phyloP scores from a whole-genome alignment of 1,139 yeast species.

The Suhomyces bribrorum region DNA sequence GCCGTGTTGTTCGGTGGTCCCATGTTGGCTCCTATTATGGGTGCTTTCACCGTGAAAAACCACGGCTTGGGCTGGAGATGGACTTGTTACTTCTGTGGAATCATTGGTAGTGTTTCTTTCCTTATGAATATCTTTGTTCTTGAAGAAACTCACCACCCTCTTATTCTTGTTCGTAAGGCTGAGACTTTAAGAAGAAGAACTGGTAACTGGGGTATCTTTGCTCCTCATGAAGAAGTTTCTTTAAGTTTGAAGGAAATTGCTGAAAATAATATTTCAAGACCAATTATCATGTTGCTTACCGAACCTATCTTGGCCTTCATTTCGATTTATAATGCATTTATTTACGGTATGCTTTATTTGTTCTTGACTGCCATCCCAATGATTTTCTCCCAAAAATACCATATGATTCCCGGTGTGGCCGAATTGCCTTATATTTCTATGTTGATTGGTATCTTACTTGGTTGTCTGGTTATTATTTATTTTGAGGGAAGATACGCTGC shows the following conservation, averaged over 20 bases:
- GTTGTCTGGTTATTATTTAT: slow-evolving; percentile 46
- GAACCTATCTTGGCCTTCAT: slow-evolving; percentile 75
- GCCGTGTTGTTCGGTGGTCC: slow-evolving; percentile 77
- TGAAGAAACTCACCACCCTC: slow-evolving; percentile 53
- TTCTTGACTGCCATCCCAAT: slow-evolving; percentile 80
- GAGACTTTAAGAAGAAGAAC: slow-evolving; percentile 56
- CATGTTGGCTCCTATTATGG: slow-evolving; percentile 66
- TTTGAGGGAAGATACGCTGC: slow-evolving; percentile 31
- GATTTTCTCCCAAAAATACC: slow-evolving; percentile 64
- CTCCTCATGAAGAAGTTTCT: slow-evolving; percentile 75
- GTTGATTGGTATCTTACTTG: slow-evolving; percentile 60
- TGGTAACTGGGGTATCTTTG: slow-evolving; percentile 77
- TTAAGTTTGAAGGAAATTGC: slow-evolving; percentile 63
- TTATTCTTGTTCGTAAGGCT: slow-evolving; percentile 62
- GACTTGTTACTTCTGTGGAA: slow-evolving; percentile 56
- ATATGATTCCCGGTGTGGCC: slow-evolving; percentile 53
- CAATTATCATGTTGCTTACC: slow-evolving; percentile 61
- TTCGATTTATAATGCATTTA: slow-evolving; percentile 76
- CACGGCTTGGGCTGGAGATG: slow-evolving; percentile 55
- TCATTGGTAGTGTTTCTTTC: slow-evolving; percentile 42
- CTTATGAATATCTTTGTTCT: slow-evolving; percentile 31
- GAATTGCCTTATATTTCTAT: slow-evolving; percentile 65
- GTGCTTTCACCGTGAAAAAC: slow-evolving; percentile 23
- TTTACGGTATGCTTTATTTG: slow-evolving; percentile 79
- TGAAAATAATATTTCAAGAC: slow-evolving; percentile 70